A percentile compares a stretch with the other conserved stretches of the same genome.
Conservation (phyloP, 306 rosid genomes). For the Fragaria vesca region DNA sequence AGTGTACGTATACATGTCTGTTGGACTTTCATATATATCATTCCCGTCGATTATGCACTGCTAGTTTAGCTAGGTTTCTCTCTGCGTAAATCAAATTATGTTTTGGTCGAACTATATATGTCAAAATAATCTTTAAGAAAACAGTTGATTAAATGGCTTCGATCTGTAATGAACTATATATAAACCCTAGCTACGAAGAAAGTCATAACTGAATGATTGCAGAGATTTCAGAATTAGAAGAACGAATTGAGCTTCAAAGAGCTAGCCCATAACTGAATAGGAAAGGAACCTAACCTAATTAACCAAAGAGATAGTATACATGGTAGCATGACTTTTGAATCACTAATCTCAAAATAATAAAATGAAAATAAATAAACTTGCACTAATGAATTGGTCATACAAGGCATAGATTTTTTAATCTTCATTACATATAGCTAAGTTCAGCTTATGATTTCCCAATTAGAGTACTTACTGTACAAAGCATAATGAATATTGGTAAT, state of each 20-base stretch:
- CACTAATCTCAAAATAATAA: neutral
- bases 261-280: neutral
- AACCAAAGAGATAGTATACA: too few species aligned
- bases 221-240: neutral
- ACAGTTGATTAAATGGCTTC: neutral
- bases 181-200: neutral
- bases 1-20: too few species aligned
- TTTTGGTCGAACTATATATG: neutral
- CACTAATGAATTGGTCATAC: neutral
- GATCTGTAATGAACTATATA: neutral
- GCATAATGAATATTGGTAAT: neutral
- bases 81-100: neutral
- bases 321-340: neutral
- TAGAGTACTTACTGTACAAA: neutral
- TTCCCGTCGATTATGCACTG: neutral
- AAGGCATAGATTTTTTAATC: neutral
- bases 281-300: neutral
- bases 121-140: neutral
- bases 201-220: neutral
- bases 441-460: neutral
- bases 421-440: too few species aligned
- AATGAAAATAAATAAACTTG: neutral
- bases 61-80: neutral
- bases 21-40: neutral
- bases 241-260: neutral